A percentile compares a stretch with the other conserved stretches of the same genome.
Evolutionary conservation across 108 stramenopile genomes (phyloP).

Genomic region (Discostella pseudostelligera): DNA sequence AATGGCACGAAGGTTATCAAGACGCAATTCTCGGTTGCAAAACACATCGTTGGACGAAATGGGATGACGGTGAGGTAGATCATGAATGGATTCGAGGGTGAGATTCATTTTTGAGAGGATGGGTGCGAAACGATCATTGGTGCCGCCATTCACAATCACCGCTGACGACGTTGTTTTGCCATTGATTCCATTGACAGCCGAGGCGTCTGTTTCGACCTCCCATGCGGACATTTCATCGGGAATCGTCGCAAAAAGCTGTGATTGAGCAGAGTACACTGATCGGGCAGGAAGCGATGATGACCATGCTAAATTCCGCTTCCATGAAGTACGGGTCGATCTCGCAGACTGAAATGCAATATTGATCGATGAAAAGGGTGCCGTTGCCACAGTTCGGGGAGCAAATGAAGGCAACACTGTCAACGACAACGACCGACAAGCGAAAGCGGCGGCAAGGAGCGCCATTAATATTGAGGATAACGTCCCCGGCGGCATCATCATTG

Average conservation of each 20-base stretch:
- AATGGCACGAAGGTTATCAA: conserved; percentile 77
- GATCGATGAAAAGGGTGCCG: no score
- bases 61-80: conserved; percentile 48
- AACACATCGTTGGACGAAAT: conserved; percentile 74
- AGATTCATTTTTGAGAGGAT: conserved; percentile 31
- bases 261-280: neutral
- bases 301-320: neutral
- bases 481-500: neutral
- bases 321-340: neutral
- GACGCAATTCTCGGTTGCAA: conserved; percentile 92
- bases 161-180: neutral
- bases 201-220: conserved; percentile 28
- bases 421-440: conserved; percentile 8
- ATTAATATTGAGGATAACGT: neutral
- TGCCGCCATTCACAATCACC: conserved; percentile 9
- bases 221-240: conserved; percentile 28
- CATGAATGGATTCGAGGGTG: conserved; percentile 26
- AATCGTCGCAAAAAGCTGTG: conserved; percentile 12
- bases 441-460: conserved; percentile 7
- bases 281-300: neutral
- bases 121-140: conserved; percentile 19
- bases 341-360: neutral
- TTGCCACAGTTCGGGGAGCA: conserved; percentile 1
- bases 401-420: conserved; percentile 6
- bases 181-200: conserved; percentile 20